Evolutionary conservation across 345 rosid species (phyloP), one percentile per base, ranked within the genome.

Genomic region (Ceriops zippeliana): DNA sequence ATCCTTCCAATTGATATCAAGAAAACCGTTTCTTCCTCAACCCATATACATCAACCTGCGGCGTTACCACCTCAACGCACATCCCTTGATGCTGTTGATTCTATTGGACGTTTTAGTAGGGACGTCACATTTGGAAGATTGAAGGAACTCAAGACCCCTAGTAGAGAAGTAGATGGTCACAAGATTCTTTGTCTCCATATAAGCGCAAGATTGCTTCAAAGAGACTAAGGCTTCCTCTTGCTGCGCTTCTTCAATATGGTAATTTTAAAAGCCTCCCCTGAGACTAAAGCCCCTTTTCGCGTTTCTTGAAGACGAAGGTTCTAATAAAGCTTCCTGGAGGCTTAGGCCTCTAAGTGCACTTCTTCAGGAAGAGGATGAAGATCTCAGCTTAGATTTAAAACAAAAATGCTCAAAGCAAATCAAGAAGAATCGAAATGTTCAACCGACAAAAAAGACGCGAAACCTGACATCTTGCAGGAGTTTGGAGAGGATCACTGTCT

Each of bases 401-500:
- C 46, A 38, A 9, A 11, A 38, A 15, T 38, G 46, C 58, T 54
- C 8, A 11, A 22, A 21, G 58, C 26, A 54, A n/a, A 26, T 54
- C 58, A 20, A 54, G 26, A 21, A 6, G 24, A 56, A 24, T 22
- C 13, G 59, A 22, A 24, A 22, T 56, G 15, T 7, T 56, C 30
- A 61, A 70, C 19, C 34, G 15, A 10, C 2, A 38, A 38, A 37
- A 10, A 5, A 73, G 62, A 58, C 62, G 61, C 69, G 62, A 75
- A 68, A 63, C 49, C 63, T 65, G 27, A 75, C 61, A 63, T 66
- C 77, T 28, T 75, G 73, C 28, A 66, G 75, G 77, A 51, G 73
- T 76, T 66, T 69, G 62, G 72, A 69, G 74, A 69, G 72, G 46
- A 66, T 77, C 70, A 69, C 72, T 37, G 76, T 79, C 69, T 58